Percentiles rank a stretch among this genome's conserved stretches.
Conservation (phyloP, 139 green algal species). For the Gonium pectorale region DNA sequence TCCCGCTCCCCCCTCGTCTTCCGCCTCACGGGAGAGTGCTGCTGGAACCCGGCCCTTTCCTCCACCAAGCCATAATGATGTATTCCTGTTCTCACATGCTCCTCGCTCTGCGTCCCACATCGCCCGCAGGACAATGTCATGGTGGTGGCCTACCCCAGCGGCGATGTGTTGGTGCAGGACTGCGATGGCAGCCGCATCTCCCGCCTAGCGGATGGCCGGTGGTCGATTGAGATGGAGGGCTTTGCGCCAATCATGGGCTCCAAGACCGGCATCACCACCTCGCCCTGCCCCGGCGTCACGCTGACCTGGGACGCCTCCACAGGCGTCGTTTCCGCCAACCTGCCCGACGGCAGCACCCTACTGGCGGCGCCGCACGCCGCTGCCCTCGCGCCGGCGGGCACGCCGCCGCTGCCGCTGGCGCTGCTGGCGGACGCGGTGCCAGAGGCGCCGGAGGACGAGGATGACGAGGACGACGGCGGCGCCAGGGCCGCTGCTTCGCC, state of each 20-base stretch:
- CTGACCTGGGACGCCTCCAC: slow-evolving; percentile 37
- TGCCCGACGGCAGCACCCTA: slow-evolving; percentile 47
- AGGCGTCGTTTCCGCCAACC: slow-evolving; percentile 22
- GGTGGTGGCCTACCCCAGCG: slow-evolving; percentile 51
- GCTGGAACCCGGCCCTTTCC: too few species aligned
- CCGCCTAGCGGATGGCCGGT: slow-evolving; percentile 43
- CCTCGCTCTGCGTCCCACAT: too few species aligned
- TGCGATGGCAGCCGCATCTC: slow-evolving; percentile 56
- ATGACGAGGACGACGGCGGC: not conserved
- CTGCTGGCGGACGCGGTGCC: slow-evolving; percentile 10
- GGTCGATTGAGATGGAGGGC: slow-evolving; percentile 57
- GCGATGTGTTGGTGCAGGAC: slow-evolving; percentile 57
- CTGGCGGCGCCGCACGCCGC: slow-evolving; percentile 21
- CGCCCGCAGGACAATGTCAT: slow-evolving; percentile 52
- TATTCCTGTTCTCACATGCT: too few species aligned
- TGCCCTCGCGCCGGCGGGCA: slow-evolving; percentile 29
- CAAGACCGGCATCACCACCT: slow-evolving; percentile 24
- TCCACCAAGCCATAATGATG: too few species aligned
- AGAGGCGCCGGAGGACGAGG: not conserved
- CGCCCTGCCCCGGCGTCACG: slow-evolving; percentile 36
- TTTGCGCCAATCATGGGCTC: slow-evolving; percentile 42
- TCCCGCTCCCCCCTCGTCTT: too few species aligned
- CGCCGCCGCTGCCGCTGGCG: slow-evolving; percentile 14
- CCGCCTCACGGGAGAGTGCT: too few species aligned
- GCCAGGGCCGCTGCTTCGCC: not conserved